Percentiles rank a stretch among this genome's conserved stretches.
phyloP scores from a whole-genome alignment of 2,329 filamentous ascomycete species.

The Talaromyces islandicus region DNA sequence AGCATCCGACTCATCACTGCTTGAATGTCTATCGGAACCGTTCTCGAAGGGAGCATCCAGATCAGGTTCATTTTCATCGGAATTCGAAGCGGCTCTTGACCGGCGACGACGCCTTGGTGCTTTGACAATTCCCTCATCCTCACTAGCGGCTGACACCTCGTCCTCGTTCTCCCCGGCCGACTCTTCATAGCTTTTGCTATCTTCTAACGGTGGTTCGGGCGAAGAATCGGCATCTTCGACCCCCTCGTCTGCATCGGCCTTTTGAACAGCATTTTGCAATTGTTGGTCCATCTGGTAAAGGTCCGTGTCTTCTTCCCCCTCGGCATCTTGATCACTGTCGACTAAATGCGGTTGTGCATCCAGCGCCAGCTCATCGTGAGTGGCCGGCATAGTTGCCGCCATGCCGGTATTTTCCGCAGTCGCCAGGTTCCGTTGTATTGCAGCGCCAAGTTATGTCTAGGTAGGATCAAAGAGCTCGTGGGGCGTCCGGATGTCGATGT shows the following conservation, averaged over 20 bases:
- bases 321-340: slow-evolving; percentile 39
- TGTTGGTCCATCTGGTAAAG: slow-evolving; percentile 35
- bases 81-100: slow-evolving; percentile 34
- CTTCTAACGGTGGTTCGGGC: slow-evolving; percentile 31
- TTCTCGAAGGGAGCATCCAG: slow-evolving; percentile 39
- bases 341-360: slow-evolving; percentile 26
- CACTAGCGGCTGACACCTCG: slow-evolving; percentile 31
- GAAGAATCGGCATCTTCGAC: slow-evolving; percentile 19
- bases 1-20: slow-evolving; percentile 55
- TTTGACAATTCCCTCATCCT: slow-evolving; percentile 18
- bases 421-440: slow-evolving; percentile 28
- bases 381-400: slow-evolving; percentile 36
- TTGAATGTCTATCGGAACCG: slow-evolving; percentile 36
- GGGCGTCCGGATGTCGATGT: slow-evolving; percentile 18
- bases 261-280: slow-evolving; percentile 32
- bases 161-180: slow-evolving; percentile 30
- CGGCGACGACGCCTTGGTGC: slow-evolving; percentile 6
- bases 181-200: slow-evolving; percentile 16
- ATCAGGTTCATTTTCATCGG: slow-evolving; percentile 34
- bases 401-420: slow-evolving; percentile 32
- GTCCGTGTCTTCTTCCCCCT: slow-evolving; percentile 40
- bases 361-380: slow-evolving; percentile 28
- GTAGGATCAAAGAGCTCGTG: slow-evolving; percentile 8
- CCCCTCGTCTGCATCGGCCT: slow-evolving; percentile 27
- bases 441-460: slow-evolving; percentile 7